A percentile compares a stretch with the other conserved stretches of the same genome.
Conservation (phyloP, 805 yeast species). For the Metschnikowia shivogae region DNA sequence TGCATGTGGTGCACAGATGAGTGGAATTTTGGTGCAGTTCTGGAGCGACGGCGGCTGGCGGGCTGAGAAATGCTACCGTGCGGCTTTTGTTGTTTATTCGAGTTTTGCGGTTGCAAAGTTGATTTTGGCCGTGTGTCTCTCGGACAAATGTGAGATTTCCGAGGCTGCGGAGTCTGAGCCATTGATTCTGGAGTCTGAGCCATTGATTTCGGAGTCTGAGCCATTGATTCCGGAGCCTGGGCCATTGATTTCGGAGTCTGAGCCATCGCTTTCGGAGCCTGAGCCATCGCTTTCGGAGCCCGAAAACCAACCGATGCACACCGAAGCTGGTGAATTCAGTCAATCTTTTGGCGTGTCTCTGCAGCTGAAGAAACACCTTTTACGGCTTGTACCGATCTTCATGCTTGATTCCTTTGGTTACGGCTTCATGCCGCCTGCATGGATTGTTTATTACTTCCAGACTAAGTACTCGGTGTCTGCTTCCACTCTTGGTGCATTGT, state of each 20-base stretch:
- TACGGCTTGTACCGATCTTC: conserved; percentile 54
- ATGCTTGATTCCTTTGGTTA: conserved; percentile 84
- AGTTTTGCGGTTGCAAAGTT: conserved; percentile 51
- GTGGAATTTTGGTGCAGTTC: conserved; percentile 57
- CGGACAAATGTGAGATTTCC: conserved; percentile 49
- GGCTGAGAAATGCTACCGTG: conserved; percentile 46
- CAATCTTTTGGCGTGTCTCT: conserved; percentile 28
- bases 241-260: conserved; percentile 6
- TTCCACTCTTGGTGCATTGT: conserved; percentile 59
- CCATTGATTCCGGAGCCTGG: neutral
- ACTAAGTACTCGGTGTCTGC: conserved; percentile 52
- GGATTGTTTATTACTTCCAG: conserved; percentile 81
- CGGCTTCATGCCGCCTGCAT: conserved; percentile 84
- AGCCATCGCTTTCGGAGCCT: conserved; percentile 6
- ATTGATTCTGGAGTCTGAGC: conserved; percentile 8
- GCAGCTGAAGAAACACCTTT: conserved; percentile 40
- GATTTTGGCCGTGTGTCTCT: conserved; percentile 45
- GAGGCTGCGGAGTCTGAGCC: conserved; percentile 3
- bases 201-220: too few relatives aligned
- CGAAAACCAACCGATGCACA: neutral
- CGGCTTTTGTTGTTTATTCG: conserved; percentile 55
- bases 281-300: conserved; percentile 6
- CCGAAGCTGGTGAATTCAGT: neutral
- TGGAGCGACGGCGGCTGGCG: conserved; percentile 32
- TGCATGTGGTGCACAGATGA: conserved; percentile 63